These are phyloP conservation scores for Leccinum rimulosum DNA, from an alignment of 768 basidiomycete genomes.

Conservation along the genomic window DNA sequence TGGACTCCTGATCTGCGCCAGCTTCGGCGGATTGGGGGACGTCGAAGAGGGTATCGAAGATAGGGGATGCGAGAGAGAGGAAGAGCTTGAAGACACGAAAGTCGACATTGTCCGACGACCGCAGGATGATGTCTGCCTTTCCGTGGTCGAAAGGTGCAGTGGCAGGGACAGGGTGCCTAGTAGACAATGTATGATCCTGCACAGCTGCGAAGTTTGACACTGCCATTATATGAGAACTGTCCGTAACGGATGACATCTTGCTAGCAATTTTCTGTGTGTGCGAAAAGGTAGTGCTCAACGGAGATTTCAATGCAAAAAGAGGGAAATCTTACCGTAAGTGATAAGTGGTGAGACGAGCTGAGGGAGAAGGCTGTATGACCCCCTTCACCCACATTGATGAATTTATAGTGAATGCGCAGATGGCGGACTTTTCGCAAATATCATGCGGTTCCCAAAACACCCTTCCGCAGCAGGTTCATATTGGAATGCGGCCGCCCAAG, in stretches of 20 bases:
- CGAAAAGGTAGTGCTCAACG: background rate
- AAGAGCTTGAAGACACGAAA: background rate
- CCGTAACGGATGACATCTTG: background rate
- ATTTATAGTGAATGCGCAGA: background rate
- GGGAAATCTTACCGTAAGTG: background rate
- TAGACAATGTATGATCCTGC: background rate
- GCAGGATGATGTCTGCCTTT: background rate
- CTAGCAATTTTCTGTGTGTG: background rate
- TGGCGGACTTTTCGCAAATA: background rate
- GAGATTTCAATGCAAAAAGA: background rate
- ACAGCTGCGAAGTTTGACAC: no score
- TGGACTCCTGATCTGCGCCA: background rate
- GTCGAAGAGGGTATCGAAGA: background rate
- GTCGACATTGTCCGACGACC: background rate
- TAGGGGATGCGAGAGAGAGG: background rate
- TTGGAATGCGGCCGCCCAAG: background rate
- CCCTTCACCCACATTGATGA: background rate
- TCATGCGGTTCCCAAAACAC: background rate
- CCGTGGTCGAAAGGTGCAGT: background rate
- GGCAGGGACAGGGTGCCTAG: background rate
- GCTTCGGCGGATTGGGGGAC: background rate
- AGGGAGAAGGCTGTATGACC: background rate
- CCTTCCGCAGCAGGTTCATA: background rate
- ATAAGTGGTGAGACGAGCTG: background rate
- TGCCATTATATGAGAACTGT: background rate